phyloP scores from a whole-genome alignment of 2,329 filamentous ascomycete genomes.

The Cephalotrichum gorgonifer region DNA sequence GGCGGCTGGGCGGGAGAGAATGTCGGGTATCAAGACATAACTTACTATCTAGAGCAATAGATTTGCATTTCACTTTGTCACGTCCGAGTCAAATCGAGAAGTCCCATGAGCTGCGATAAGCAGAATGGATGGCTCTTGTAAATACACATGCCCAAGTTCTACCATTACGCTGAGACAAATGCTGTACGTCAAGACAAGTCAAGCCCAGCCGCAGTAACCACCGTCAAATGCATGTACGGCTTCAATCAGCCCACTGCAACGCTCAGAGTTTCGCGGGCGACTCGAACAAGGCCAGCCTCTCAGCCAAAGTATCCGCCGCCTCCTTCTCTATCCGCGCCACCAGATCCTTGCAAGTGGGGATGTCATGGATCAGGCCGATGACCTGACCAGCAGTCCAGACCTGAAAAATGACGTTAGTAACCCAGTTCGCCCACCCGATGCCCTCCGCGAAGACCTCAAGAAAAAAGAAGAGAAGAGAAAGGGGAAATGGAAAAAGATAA shows the following conservation, averaged over 20 bases:
- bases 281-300: conserved; percentile 44
- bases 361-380: conserved; percentile 78
- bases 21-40: background rate
- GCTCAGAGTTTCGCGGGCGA: conserved; percentile 48
- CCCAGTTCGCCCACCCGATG: background rate
- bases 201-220: background rate
- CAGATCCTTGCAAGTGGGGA: conserved; percentile 63
- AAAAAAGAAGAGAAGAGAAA: conserved; percentile 6
- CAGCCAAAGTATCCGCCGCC: conserved; percentile 55
- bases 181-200: too few species aligned
- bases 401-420: conserved; percentile 30
- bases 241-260: background rate
- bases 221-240: background rate
- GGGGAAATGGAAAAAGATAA: conserved; percentile 13
- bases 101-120: too few species aligned
- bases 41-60: background rate
- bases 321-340: conserved; percentile 68
- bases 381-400: conserved; percentile 97
- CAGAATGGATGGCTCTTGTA: too few species aligned
- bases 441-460: conserved; percentile 5
- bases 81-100: background rate
- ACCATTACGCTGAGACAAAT: too few species aligned
- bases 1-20: background rate
- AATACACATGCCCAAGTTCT: too few species aligned
- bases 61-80: background rate